Percentiles rank a stretch among this genome's conserved stretches.
These are phyloP conservation scores for Globisporangium orthogonon DNA, from an alignment of 352 stramenopile species.

Conservation along the genomic window DNA sequence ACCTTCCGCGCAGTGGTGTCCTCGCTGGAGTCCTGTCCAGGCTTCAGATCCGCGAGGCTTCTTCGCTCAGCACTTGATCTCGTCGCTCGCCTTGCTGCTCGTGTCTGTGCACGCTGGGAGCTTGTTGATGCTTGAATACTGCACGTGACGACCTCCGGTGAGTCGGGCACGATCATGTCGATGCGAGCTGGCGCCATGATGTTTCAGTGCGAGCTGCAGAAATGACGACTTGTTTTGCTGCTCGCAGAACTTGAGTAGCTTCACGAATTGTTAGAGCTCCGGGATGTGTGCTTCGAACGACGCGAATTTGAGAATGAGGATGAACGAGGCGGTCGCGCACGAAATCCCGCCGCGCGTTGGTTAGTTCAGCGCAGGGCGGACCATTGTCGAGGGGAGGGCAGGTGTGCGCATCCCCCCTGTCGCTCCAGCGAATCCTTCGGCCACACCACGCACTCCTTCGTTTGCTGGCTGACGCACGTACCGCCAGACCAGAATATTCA, in stretches of 20 bases:
- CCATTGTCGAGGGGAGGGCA: neutral
- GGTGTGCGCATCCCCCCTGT: neutral
- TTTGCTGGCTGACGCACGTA: neutral
- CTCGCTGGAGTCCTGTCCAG: neutral
- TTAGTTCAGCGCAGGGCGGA: neutral
- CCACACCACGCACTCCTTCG: neutral
- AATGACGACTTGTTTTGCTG: neutral
- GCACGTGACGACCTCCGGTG: neutral
- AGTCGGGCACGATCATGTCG: slow-evolving; percentile 2
- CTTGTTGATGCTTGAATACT: neutral
- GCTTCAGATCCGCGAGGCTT: slow-evolving; percentile 1
- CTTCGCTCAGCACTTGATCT: slow-evolving; percentile 4
- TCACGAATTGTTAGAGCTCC: neutral
- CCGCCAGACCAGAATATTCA: slow-evolving; percentile 1
- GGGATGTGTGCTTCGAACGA: slow-evolving; percentile 7
- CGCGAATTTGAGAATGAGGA: slow-evolving; percentile 31
- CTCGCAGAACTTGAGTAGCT: neutral
- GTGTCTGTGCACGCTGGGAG: neutral
- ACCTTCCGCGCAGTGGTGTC: slow-evolving; percentile 14
- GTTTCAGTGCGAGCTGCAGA: neutral
- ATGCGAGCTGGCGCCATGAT: neutral
- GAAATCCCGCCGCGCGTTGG: neutral
- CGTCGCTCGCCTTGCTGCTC: neutral
- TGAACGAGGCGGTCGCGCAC: too few species aligned
- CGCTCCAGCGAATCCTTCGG: neutral